These are phyloP conservation scores for Geranium incanum DNA, from an alignment of 441 rosid species.

Conservation along the genomic window DNA sequence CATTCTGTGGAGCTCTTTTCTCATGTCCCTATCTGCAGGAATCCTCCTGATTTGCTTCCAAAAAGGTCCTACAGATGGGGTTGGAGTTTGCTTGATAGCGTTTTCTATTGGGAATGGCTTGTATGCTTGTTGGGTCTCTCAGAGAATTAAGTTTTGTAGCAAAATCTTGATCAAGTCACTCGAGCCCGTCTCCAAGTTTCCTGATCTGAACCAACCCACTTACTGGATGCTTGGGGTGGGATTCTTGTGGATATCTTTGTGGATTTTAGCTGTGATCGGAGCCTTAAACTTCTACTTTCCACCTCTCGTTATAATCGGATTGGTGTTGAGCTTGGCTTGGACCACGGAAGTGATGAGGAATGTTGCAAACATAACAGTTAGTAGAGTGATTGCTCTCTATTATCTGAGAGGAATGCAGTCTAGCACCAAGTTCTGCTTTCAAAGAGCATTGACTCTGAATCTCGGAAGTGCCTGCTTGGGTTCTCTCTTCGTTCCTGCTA, in stretches of 20 bases:
- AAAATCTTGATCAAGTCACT: slow-evolving; percentile 55
- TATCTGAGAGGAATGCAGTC: slow-evolving; percentile 90
- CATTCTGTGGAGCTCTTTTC: slow-evolving; percentile 68
- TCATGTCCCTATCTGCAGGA: slow-evolving; percentile 70
- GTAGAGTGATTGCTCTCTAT: slow-evolving; percentile 69
- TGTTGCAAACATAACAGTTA: slow-evolving; percentile 71
- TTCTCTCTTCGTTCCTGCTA: slow-evolving; percentile 75
- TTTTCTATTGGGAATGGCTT: slow-evolving; percentile 81
- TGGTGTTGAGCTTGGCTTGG: slow-evolving; percentile 66
- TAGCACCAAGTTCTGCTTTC: slow-evolving; percentile 68
- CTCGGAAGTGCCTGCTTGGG: slow-evolving; percentile 96
- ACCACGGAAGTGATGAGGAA: slow-evolving; percentile 90
- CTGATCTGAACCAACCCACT: slow-evolving; percentile 64
- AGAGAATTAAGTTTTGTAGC: slow-evolving; percentile 48
- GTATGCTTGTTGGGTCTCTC: slow-evolving; percentile 83
- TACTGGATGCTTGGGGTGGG: slow-evolving; percentile 78
- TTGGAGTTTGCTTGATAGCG: slow-evolving; percentile 65
- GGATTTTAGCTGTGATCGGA: slow-evolving; percentile 83
- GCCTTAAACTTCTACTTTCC: slow-evolving; percentile 59
- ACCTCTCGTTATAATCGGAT: slow-evolving; percentile 46
- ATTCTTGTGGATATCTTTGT: slow-evolving; percentile 88
- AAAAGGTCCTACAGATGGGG: slow-evolving; percentile 62
- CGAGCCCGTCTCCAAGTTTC: slow-evolving; percentile 62
- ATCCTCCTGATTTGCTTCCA: slow-evolving; percentile 86
- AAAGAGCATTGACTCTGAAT: slow-evolving; percentile 63